These are phyloP conservation scores for Monosporascus sp. DNA, from an alignment of 2,329 filamentous ascomycete species.

Conservation along the genomic window DNA sequence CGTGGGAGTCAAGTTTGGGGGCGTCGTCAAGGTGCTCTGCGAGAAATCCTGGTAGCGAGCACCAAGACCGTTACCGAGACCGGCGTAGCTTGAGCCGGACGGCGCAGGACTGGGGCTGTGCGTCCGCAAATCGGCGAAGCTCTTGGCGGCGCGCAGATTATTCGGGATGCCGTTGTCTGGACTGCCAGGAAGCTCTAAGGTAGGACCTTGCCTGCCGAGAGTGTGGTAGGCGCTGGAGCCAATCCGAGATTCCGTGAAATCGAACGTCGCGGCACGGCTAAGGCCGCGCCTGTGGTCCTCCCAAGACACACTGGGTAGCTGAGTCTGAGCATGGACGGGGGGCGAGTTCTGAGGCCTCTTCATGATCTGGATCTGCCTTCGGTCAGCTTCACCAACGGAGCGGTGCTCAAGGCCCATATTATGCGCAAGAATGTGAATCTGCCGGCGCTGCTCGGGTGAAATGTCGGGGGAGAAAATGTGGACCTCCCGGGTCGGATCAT, in stretches of 20 bases:
- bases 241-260: slow-evolving; percentile 73
- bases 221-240: slow-evolving; percentile 68
- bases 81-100: slow-evolving; percentile 76
- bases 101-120: slow-evolving; percentile 91
- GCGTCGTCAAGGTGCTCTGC: slow-evolving; percentile 26
- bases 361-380: slow-evolving; percentile 86
- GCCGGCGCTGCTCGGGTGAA: slow-evolving; percentile 77
- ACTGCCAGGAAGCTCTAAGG: slow-evolving; percentile 84
- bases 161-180: slow-evolving; percentile 63
- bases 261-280: slow-evolving; percentile 93
- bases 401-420: slow-evolving; percentile 89
- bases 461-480: slow-evolving; percentile 79
- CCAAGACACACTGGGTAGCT: slow-evolving; percentile 56
- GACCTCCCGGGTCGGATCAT: slow-evolving; percentile 70
- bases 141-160: slow-evolving; percentile 89
- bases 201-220: slow-evolving; percentile 75
- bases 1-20: slow-evolving; percentile 29
- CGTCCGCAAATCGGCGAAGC: slow-evolving; percentile 89
- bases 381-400: slow-evolving; percentile 82
- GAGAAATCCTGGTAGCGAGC: slow-evolving; percentile 28
- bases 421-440: slow-evolving; percentile 90
- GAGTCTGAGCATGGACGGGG: slow-evolving; percentile 51
- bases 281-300: slow-evolving; percentile 79
- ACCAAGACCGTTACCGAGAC: slow-evolving; percentile 44
- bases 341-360: slow-evolving; percentile 56